Conservation (phyloP, 306 rosid genomes). For the Cucurbita pepo region DNA sequence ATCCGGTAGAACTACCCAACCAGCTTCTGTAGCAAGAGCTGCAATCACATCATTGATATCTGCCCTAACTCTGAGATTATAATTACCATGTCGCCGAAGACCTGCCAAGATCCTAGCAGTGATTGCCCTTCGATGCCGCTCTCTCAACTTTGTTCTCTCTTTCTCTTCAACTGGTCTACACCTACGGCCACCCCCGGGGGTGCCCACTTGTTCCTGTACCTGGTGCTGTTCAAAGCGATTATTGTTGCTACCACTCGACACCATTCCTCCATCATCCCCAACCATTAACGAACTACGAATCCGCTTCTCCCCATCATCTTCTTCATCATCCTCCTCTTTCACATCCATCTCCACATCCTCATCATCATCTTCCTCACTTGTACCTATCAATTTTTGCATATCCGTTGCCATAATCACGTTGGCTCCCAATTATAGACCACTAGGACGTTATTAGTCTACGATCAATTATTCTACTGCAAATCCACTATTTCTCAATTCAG, state of each 20-base stretch:
- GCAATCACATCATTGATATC: conserved; percentile 93
- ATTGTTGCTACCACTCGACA: conserved; percentile 25
- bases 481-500: not conserved
- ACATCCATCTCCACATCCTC: conserved; percentile 85
- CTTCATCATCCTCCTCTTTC: conserved; percentile 68
- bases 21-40: conserved; percentile 94
- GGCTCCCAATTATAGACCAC: not conserved
- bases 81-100: conserved; percentile 90
- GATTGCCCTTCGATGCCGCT: conserved; percentile 93
- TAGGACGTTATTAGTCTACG: not conserved
- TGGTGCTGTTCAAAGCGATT: conserved; percentile 45
- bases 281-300: conserved; percentile 27
- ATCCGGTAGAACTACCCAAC: conserved; percentile 98
- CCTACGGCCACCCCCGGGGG: conserved; percentile 78
- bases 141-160: conserved; percentile 94
- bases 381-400: conserved; percentile 62
- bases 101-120: conserved; percentile 97
- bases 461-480: not conserved
- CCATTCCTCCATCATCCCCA: conserved; percentile 55
- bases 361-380: conserved; percentile 81
- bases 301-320: conserved; percentile 32
- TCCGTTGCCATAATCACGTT: conserved; percentile 44
- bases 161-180: conserved; percentile 89
- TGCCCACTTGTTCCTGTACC: conserved; percentile 55
- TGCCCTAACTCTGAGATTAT: conserved; percentile 94